phyloP scores from a whole-genome alignment of 1,139 yeast species.

The Debaryomyces udenii region DNA sequence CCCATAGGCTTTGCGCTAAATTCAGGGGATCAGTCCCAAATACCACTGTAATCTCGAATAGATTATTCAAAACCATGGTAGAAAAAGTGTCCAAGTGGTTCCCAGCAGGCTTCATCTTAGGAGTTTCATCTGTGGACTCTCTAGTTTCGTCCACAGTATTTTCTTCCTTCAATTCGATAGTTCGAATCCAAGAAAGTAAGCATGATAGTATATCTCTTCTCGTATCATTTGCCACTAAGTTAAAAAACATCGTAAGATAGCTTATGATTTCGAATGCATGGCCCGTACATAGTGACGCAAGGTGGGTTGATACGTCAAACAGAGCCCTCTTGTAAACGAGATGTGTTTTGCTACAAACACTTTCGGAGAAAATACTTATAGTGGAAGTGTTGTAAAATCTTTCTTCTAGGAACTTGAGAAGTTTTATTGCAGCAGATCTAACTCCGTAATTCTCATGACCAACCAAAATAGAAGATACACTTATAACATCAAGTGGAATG shows the following conservation, averaged over 20 bases:
- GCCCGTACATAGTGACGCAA: constrained; percentile 55
- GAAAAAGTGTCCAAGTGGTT: constrained; percentile 50
- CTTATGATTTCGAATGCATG: constrained; percentile 66
- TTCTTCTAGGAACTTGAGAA: constrained; percentile 59
- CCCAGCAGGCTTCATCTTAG: constrained; percentile 10
- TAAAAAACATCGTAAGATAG: constrained; percentile 71
- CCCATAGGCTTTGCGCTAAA: constrained; percentile 95
- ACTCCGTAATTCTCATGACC: constrained; percentile 67
- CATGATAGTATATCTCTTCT: constrained; percentile 81
- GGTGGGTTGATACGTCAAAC: constrained; percentile 64
- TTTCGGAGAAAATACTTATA: constrained; percentile 55
- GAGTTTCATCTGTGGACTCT: background rate
- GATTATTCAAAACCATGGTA: constrained; percentile 76
- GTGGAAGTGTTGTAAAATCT: constrained; percentile 49
- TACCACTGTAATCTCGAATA: constrained; percentile 82
- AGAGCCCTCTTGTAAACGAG: constrained; percentile 79
- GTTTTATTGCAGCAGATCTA: constrained; percentile 62
- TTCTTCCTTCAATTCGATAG: constrained; percentile 61
- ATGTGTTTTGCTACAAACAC: constrained; percentile 65
- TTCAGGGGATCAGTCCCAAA: constrained; percentile 74
- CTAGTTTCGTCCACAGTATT: constrained; percentile 15
- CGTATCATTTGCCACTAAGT: constrained; percentile 54
- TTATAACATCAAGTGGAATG: constrained; percentile 59
- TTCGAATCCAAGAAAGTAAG: constrained; percentile 87
- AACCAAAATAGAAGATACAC: constrained; percentile 67